phyloP scores from a whole-genome alignment of 2,329 filamentous ascomycete species.

The Colletotrichum lupini region DNA sequence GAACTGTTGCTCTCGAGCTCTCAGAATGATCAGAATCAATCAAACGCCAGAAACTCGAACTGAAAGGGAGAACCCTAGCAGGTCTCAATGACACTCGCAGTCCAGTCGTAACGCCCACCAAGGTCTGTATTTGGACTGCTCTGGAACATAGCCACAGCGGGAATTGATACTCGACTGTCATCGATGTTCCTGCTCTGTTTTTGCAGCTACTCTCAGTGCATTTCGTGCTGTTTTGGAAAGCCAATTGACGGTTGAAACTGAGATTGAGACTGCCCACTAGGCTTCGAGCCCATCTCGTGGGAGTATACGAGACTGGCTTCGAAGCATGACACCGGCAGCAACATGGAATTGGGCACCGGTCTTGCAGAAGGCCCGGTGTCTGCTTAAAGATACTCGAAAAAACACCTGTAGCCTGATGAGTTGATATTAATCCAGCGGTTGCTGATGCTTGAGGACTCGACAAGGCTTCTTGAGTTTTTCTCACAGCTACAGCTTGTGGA shows the following conservation, averaged over 20 bases:
- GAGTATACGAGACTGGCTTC: not conserved
- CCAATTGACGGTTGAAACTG: not conserved
- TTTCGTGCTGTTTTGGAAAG: fast-evolving
- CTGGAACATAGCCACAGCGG: constrained; percentile 4
- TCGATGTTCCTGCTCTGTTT: fast-evolving
- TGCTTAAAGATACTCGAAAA: not conserved
- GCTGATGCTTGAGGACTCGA: fast-evolving
- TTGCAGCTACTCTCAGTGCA: not conserved
- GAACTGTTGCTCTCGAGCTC: fast-evolving
- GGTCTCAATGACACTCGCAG: not conserved
- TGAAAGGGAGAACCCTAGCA: fast-evolving
- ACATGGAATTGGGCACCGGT: not conserved
- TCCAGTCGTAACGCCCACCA: not conserved
- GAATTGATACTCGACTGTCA: not conserved
- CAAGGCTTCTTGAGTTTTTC: fast-evolving
- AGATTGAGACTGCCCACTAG: not conserved
- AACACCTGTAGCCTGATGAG: too few relatives aligned
- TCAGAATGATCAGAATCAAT: fast-evolving
- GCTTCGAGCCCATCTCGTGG: not conserved
- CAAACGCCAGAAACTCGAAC: fast-evolving
- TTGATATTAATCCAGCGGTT: not conserved
- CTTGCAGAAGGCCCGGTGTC: not conserved
- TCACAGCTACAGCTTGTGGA: fast-evolving
- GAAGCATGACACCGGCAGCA: constrained; percentile 5
- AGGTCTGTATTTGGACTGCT: not conserved